A percentile compares a stretch with the other conserved stretches of the same genome.
Conservation (phyloP, 768 basidiomycete species). For the Lanmaoa rubissima region DNA sequence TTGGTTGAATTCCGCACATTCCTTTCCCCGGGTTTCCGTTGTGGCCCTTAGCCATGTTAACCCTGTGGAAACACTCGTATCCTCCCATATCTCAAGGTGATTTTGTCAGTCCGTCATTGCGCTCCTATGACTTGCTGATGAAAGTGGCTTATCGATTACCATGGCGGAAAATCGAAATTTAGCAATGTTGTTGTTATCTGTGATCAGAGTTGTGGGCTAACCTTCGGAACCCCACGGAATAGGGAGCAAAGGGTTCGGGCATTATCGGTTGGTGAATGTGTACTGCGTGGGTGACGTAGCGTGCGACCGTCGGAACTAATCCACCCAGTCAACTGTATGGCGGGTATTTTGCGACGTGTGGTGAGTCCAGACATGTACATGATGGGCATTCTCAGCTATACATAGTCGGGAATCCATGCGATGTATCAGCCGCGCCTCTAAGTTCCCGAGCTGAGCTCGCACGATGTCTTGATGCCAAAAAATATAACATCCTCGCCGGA, state of each 20-base stretch:
- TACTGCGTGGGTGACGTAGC: neutral
- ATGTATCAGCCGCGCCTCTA: neutral
- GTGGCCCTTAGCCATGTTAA: neutral
- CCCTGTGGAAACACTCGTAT: neutral
- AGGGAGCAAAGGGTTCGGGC: neutral
- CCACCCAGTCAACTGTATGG: neutral
- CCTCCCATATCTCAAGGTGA: neutral
- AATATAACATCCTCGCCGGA: neutral
- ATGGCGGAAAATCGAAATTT: too few relatives aligned
- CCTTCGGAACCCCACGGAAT: slow-evolving; percentile 5
- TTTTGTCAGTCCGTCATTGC: neutral
- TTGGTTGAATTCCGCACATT: neutral
- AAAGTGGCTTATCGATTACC: neutral
- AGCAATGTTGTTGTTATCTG: neutral
- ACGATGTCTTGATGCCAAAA: neutral
- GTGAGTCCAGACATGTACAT: neutral
- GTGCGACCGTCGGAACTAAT: neutral
- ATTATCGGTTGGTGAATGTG: slow-evolving; percentile 4
- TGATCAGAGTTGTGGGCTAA: neutral
- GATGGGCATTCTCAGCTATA: neutral
- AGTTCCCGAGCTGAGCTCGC: neutral
- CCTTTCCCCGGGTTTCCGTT: neutral
- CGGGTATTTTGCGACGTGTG: slow-evolving; percentile 2
- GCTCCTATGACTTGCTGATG: neutral
- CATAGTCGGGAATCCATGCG: neutral